Conservation (phyloP, 73 alveolate genomes). For the Paraurostyla sp. region DNA sequence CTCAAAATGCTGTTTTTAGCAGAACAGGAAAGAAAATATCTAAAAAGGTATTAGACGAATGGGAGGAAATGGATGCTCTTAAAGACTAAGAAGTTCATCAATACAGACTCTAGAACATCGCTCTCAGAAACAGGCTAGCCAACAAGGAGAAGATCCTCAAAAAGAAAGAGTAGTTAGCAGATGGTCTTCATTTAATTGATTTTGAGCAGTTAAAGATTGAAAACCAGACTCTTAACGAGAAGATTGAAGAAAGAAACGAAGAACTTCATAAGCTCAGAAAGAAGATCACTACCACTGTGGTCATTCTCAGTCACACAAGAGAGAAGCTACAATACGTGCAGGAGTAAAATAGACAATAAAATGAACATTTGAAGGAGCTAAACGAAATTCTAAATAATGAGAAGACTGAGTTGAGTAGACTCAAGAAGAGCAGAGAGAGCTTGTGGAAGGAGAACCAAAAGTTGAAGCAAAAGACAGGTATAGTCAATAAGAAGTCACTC, state of each 20-base stretch:
- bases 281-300: constrained; percentile 94
- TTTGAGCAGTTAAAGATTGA: constrained; percentile 97
- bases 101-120: constrained; percentile 84
- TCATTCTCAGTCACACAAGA: constrained; percentile 92
- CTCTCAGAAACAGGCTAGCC: constrained; percentile 90
- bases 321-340: constrained; percentile 93
- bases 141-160: constrained; percentile 92
- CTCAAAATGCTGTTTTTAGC: constrained; percentile 92
- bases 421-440: constrained; percentile 87
- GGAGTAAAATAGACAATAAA: constrained; percentile 80
- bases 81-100: constrained; percentile 80
- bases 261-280: constrained; percentile 95
- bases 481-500: constrained; percentile 76
- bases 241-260: constrained; percentile 98
- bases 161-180: constrained; percentile 97
- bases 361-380: constrained; percentile 77
- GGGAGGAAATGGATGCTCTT: constrained; percentile 73
- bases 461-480: constrained; percentile 90
- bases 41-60: constrained; percentile 55
- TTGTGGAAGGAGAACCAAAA: constrained; percentile 76
- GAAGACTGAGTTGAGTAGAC: constrained; percentile 85
- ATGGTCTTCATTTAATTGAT: constrained; percentile 97
- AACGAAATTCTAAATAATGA: constrained; percentile 81
- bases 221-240: constrained; percentile 96
- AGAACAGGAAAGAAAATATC: constrained; percentile 92